These are phyloP conservation scores for Phytophthora crassamura DNA, from an alignment of 352 stramenopile genomes.

Conservation along the genomic window DNA sequence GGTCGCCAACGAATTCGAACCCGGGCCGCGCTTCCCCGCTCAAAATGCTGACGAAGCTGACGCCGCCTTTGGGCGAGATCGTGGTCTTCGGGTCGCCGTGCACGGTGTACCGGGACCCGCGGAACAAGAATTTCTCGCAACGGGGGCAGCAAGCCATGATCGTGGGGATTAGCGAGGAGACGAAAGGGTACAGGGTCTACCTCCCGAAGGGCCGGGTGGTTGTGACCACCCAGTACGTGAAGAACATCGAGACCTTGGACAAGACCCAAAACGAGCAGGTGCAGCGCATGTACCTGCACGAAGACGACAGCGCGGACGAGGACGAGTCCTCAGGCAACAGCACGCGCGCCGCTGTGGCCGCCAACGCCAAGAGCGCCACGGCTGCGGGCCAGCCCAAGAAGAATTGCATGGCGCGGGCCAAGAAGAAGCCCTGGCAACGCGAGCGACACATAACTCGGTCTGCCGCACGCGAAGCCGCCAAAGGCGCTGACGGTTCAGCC, in stretches of 20 bases:
- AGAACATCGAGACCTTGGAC: slow-evolving; percentile 15
- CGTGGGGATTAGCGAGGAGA: slow-evolving; percentile 12
- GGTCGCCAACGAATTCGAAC: slow-evolving; percentile 25
- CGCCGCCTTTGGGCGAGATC: slow-evolving; percentile 3
- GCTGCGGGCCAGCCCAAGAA: background rate
- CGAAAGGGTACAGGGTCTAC: slow-evolving; percentile 27
- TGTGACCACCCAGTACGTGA: slow-evolving; percentile 14
- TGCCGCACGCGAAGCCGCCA: background rate
- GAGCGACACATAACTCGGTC: background rate
- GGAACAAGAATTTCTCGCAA: slow-evolving; percentile 7
- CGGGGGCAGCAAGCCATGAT: slow-evolving; percentile 8
- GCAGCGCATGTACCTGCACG: background rate
- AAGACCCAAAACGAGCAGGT: slow-evolving; percentile 7
- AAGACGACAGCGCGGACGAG: background rate
- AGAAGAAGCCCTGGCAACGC: background rate
- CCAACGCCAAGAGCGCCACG: background rate
- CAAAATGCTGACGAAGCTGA: slow-evolving; percentile 9
- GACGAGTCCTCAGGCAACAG: background rate
- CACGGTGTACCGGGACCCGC: slow-evolving; percentile 11
- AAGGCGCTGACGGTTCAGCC: background rate
- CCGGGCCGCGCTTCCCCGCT: background rate
- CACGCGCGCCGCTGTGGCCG: background rate
- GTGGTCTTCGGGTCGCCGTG: slow-evolving; percentile 9
- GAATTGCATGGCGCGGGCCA: background rate
- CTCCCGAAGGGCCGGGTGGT: slow-evolving; percentile 18